Evolutionary conservation across 176 grass and related monocot species (phyloP), one percentile per base, ranked within the genome.

Genomic region (Elymus sibiricus): DNA sequence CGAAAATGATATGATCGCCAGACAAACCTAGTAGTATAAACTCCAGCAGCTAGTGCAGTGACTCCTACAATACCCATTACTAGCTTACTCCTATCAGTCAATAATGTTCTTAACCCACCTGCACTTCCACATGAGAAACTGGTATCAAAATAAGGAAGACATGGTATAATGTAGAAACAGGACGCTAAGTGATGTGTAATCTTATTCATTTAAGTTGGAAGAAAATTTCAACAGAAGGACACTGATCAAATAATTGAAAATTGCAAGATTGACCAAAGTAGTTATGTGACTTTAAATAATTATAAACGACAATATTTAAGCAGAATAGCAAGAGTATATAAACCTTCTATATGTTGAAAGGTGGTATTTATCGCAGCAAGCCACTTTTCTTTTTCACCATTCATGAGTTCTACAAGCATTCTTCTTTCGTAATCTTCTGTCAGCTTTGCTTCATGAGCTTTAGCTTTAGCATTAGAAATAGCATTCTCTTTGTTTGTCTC

Each of bases 261-360:
- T 62, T 6, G 25, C 22, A 85, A 32, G 58, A 53, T 43, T 16
- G 7, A 27, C 8, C 42, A 86, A 79, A 79, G 24, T 44, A 79
- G 9, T 40, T 25, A n/a, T 17, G 55, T 46, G 43, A 25, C 38
- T 90, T 84, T 53, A 2, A 10, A 53, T 79, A 64, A 46, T 19
- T 46, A 46, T 79, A 83, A 70, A 26, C 28, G 25, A 14, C 27
- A 19, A 59, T 32, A 47, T 21, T 73, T 55, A 42, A 82, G 25
- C 12, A 13, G 53, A 49, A 44, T 42, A 40, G 76, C 55, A 70
- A 70, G 21, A 87, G 44, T 5, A 75, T 32, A 26, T 9, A 75
- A 81, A 92, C 94, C 97, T 99, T 99, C 94, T 67, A 99, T 87
- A 51, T 99, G 97, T 5, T 61, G 88, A 91, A 99, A 99, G n/a